Conservation (phyloP, 805 yeast genomes). For the Schwanniomyces yamadae region DNA sequence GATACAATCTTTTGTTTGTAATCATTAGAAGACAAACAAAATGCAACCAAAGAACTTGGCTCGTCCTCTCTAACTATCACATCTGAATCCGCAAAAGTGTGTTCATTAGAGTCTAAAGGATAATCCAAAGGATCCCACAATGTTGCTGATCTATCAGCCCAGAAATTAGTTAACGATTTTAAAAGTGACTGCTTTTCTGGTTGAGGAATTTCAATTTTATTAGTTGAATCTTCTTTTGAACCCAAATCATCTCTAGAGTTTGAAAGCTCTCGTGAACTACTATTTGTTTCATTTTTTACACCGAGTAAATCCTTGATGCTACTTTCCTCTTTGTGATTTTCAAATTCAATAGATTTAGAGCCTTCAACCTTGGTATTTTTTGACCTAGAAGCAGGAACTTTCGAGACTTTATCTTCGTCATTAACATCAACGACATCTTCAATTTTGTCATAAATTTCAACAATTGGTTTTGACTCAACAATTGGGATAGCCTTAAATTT, state of each 20-base stretch:
- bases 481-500: constrained; percentile 70
- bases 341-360: background rate
- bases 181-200: constrained; percentile 74
- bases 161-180: constrained; percentile 82
- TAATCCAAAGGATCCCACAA: constrained; percentile 91
- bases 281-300: constrained; percentile 2
- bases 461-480: constrained; percentile 78
- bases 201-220: constrained; percentile 32
- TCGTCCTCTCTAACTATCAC: constrained; percentile 95
- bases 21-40: constrained; percentile 84
- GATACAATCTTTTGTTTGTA: constrained; percentile 62
- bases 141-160: constrained; percentile 97
- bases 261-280: constrained; percentile 4
- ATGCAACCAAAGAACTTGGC: constrained; percentile 91
- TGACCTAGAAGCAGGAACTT: background rate
- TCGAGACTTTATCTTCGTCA: constrained; percentile 12
- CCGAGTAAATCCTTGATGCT: too few species aligned
- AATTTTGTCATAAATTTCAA: constrained; percentile 84
- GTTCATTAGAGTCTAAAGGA: constrained; percentile 79
- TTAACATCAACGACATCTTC: constrained; percentile 76
- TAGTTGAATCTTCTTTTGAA: constrained; percentile 4
- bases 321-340: too few species aligned
- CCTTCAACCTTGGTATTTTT: background rate
- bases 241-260: background rate
- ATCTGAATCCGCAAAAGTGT: constrained; percentile 88